phyloP scores from a whole-genome alignment of 768 basidiomycete species.

The Porphyrellus cyaneotinctus region DNA sequence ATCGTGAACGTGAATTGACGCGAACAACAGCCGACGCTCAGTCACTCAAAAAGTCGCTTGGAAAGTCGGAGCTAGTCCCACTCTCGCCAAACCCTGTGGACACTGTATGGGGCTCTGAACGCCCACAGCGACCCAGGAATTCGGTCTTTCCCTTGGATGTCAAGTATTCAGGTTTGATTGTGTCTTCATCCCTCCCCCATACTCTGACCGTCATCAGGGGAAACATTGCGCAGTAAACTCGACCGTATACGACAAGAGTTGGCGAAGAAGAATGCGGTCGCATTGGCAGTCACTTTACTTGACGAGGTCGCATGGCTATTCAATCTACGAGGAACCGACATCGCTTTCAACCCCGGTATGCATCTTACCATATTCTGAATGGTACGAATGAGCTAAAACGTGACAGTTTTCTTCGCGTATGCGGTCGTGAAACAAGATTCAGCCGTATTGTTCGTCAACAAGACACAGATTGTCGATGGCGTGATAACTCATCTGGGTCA shows the following conservation, averaged over 20 bases:
- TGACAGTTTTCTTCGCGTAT: slow-evolving; percentile 85
- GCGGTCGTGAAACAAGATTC: slow-evolving; percentile 63
- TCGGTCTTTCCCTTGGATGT: slow-evolving; percentile 64
- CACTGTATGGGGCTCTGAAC: slow-evolving; percentile 62
- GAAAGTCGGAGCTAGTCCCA: slow-evolving; percentile 61
- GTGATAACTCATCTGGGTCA: slow-evolving; percentile 47
- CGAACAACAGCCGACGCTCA: slow-evolving; percentile 57
- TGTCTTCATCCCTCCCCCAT: background rate
- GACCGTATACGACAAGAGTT: slow-evolving; percentile 60
- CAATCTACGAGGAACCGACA: slow-evolving; percentile 89
- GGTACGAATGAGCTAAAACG: background rate
- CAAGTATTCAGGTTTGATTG: slow-evolving; percentile 60
- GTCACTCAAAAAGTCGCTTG: slow-evolving; percentile 53
- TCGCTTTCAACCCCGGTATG: slow-evolving; percentile 77
- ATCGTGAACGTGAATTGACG: background rate
- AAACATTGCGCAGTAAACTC: slow-evolving; percentile 66
- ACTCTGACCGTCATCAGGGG: slow-evolving; percentile 37
- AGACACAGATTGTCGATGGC: slow-evolving; percentile 40
- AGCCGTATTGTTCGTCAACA: slow-evolving; percentile 67
- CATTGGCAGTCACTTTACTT: slow-evolving; percentile 78
- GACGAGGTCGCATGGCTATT: slow-evolving; percentile 96
- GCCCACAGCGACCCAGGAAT: slow-evolving; percentile 66
- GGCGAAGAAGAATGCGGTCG: slow-evolving; percentile 48
- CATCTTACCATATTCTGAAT: background rate
- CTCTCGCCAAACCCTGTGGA: slow-evolving; percentile 75